These are phyloP conservation scores for Vachellia collinsii DNA, from an alignment of 306 rosid species.

Conservation along the genomic window DNA sequence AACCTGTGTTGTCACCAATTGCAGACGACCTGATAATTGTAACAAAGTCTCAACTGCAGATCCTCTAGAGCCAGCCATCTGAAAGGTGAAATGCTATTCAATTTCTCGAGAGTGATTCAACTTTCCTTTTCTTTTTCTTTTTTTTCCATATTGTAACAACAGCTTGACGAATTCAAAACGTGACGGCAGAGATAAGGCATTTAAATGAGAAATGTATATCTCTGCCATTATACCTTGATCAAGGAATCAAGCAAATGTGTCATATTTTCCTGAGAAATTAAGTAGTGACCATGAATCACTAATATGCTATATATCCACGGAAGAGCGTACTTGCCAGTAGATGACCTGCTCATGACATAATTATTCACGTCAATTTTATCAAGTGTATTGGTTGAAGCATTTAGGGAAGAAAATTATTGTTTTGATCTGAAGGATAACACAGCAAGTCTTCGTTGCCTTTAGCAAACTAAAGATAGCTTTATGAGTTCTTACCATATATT, in stretches of 20 bases:
- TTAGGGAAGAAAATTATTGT: slow-evolving; percentile 8
- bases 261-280: slow-evolving; percentile 52
- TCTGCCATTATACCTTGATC: slow-evolving; percentile 53
- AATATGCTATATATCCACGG: slow-evolving; percentile 87
- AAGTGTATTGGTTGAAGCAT: slow-evolving; percentile 27
- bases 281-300: slow-evolving; percentile 63
- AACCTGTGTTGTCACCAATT: slow-evolving; percentile 85
- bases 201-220: slow-evolving; percentile 28
- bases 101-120: slow-evolving; percentile 15
- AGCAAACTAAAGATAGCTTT: slow-evolving; percentile 18
- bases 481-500: background rate
- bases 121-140: background rate
- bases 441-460: background rate
- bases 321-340: slow-evolving; percentile 64
- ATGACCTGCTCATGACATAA: slow-evolving; percentile 59
- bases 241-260: slow-evolving; percentile 60
- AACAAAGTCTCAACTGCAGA: slow-evolving; percentile 63
- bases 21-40: slow-evolving; percentile 85
- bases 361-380: slow-evolving; percentile 23
- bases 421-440: slow-evolving; percentile 18
- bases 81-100: slow-evolving; percentile 32
- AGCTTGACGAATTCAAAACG: slow-evolving; percentile 21
- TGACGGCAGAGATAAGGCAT: slow-evolving; percentile 23
- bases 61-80: slow-evolving; percentile 73
- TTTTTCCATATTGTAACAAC: slow-evolving; percentile 11